A percentile compares a stretch with the other conserved stretches of the same genome.
Conservation (phyloP, 1,139 yeast species). For the Blastobotrys persicus region DNA sequence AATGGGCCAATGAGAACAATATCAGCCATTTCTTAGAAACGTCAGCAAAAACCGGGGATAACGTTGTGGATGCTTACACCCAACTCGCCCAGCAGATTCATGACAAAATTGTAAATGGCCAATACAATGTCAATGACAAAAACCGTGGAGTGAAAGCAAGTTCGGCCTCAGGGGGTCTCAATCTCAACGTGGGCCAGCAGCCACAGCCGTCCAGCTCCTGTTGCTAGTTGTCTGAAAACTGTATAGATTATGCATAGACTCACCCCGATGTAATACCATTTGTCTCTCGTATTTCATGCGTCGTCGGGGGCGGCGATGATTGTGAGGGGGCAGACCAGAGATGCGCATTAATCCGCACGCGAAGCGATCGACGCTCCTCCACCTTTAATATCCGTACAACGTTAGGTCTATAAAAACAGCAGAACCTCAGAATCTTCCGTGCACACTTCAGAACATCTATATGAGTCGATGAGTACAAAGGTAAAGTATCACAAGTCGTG, state of each 20-base stretch:
- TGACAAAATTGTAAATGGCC: conserved; percentile 35
- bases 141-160: conserved; percentile 32
- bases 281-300: too few relatives aligned
- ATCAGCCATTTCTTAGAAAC: conserved; percentile 91
- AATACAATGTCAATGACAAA: conserved; percentile 34
- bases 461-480: too few relatives aligned
- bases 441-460: too few relatives aligned
- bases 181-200: conserved; percentile 23
- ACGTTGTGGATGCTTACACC: conserved; percentile 84
- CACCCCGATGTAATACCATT: too few relatives aligned
- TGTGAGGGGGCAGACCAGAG: neutral
- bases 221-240: conserved; percentile 1
- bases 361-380: neutral
- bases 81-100: conserved; percentile 73
- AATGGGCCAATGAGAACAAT: conserved; percentile 79
- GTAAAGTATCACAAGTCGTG: conserved; percentile 25
- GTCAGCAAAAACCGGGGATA: conserved; percentile 83
- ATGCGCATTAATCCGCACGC: neutral
- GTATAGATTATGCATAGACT: too few relatives aligned
- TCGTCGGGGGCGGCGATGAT: too few relatives aligned
- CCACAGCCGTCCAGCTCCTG: conserved; percentile 2
- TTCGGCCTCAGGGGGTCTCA: conserved; percentile 23
- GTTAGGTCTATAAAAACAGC: too few relatives aligned
- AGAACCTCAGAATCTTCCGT: too few relatives aligned
- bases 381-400: too few relatives aligned